These are phyloP conservation scores for Lachancea quebecensis DNA, from an alignment of 805 yeast genomes.

Conservation along the genomic window DNA sequence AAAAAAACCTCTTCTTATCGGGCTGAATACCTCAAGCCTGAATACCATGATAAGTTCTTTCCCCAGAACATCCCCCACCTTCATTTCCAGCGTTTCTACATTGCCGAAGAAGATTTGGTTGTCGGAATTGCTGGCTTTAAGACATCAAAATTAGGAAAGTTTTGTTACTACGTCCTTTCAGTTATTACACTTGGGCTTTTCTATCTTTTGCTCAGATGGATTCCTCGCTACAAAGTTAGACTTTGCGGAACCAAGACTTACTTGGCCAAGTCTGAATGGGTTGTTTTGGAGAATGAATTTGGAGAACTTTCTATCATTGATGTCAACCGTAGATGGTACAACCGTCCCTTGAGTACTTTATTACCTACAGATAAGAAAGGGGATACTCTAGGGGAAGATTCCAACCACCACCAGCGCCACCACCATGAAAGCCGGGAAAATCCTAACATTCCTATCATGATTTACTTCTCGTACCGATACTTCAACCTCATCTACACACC, in stretches of 20 bases:
- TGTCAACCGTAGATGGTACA: constrained; percentile 55
- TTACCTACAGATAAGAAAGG: constrained; percentile 33
- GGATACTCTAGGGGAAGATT: constrained; percentile 14
- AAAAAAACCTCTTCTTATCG: constrained; percentile 25
- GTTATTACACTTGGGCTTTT: constrained; percentile 60
- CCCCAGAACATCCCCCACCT: constrained; percentile 37
- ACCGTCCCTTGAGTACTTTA: constrained; percentile 64
- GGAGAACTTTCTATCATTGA: constrained; percentile 68
- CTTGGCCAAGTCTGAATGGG: constrained; percentile 83
- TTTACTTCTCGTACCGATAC: constrained; percentile 75
- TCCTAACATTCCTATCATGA: constrained; percentile 55
- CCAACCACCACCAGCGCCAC: constrained; percentile 12
- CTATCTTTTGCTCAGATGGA: constrained; percentile 74
- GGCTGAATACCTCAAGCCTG: constrained; percentile 28
- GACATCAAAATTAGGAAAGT: constrained; percentile 41
- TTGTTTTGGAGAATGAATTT: constrained; percentile 87
- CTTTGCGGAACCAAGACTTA: constrained; percentile 61
- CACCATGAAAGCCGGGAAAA: constrained; percentile 27
- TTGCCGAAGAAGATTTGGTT: constrained; percentile 93
- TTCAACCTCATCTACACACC: constrained; percentile 81
- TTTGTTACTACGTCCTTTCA: constrained; percentile 49
- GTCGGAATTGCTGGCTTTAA: constrained; percentile 89
- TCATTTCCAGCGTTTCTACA: constrained; percentile 72
- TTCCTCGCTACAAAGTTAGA: constrained; percentile 66
- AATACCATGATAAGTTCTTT: constrained; percentile 40